Evolutionary conservation across 2,329 filamentous ascomycete genomes (phyloP), one percentile per base, ranked within the genome.

Genomic region (Pestalotiopsis sp.): DNA sequence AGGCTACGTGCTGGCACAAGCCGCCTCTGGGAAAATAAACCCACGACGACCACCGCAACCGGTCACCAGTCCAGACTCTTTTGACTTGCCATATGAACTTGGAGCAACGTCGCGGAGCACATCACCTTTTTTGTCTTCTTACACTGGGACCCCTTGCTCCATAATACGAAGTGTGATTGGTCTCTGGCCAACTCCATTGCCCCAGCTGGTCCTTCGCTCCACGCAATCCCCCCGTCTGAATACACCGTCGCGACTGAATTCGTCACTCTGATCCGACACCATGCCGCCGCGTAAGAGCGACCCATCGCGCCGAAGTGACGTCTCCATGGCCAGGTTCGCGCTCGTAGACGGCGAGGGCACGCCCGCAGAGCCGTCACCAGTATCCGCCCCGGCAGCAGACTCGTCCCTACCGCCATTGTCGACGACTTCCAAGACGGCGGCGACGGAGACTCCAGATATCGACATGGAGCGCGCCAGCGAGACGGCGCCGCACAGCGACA

Each of bases 211-310:
- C 25, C 31, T 62, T 62, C 59, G 5, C 59, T 20, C 59, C 36
- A 36, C 59, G 36, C 59, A 17, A 36, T 39, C 13, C 31, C 31
- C 27, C 27, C 23, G 27, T 45, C 41, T 17, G 41, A 45, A 13
- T 45, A 17, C 41, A 62, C 31, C 59, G 27, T 62, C 59, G 59
- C 59, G 59, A 62, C 59, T 62, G 59, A 62, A 39, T 36, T 39
- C 36, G 27, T 39, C 17, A n/a, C 31, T 31, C 31, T 39, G 59
- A 20, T 36, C 59, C 72, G 70, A 73, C 67, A 89, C 90, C 45
- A 52, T 52, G 45, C 45, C 45, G 88, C 85, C 87, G 31, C 83
- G 85, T 66, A 90, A 90, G 77, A 86, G 83, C 71, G 86, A 88
- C 72, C 74, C 79, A 36, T 68, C 76, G 57, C 81, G 81, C 70